Conservation (phyloP, 495 filamentous ascomycete genomes). For the Astrothelium subdiscretum region DNA sequence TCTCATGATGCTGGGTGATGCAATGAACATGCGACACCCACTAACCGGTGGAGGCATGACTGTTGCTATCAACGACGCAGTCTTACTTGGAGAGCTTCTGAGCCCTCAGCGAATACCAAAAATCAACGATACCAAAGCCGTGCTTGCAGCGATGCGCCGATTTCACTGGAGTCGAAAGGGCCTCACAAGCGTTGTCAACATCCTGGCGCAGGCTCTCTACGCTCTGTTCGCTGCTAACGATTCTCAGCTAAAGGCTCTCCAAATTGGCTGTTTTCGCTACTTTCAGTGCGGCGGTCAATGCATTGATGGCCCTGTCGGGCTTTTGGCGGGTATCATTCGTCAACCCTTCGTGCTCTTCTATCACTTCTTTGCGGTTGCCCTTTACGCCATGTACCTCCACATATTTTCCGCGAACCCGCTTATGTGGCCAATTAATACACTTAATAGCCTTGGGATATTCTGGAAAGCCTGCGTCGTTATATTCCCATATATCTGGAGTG, state of each 20-base stretch:
- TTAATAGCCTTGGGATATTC: conserved; percentile 56
- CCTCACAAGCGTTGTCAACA: conserved; percentile 81
- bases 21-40: conserved; percentile 94
- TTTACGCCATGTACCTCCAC: conserved; percentile 77
- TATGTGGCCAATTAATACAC: conserved; percentile 46
- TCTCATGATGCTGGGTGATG: conserved; percentile 75
- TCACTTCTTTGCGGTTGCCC: conserved; percentile 90
- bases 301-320: conserved; percentile 63
- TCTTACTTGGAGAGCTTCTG: conserved; percentile 60
- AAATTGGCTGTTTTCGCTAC: conserved; percentile 86
- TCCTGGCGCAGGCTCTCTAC: conserved; percentile 87
- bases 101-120: conserved; percentile 52
- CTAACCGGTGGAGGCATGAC: conserved; percentile 95
- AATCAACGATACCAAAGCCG: conserved; percentile 51
- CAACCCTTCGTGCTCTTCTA: conserved; percentile 68
- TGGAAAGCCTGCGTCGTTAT: conserved; percentile 84
- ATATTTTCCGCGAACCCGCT: conserved; percentile 41
- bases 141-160: conserved; percentile 54
- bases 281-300: conserved; percentile 66
- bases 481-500: conserved; percentile 66
- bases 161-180: conserved; percentile 87
- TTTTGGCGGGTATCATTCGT: conserved; percentile 74
- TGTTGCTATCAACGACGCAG: conserved; percentile 80
- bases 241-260: conserved; percentile 61
- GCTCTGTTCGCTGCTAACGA: conserved; percentile 80